phyloP scores from a whole-genome alignment of 192 early-diverging fungal genomes.

The Funneliformis geosporum region DNA sequence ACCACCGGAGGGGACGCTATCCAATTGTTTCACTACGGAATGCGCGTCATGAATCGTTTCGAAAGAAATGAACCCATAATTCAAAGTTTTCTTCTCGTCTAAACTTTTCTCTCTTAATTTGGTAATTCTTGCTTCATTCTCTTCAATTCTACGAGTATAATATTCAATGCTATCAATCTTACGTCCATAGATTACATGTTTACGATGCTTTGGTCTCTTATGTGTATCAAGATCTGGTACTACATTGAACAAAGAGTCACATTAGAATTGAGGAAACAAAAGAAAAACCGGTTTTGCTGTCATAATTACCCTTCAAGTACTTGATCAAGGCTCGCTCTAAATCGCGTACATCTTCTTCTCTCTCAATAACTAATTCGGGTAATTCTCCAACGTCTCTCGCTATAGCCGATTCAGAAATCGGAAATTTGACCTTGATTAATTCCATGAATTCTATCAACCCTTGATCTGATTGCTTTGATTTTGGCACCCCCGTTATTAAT shows the following conservation, averaged over 20 bases:
- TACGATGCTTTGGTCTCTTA: slow-evolving; percentile 44
- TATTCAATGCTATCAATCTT: slow-evolving; percentile 70
- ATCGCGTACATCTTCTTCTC: slow-evolving; percentile 61
- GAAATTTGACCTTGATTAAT: slow-evolving; percentile 43
- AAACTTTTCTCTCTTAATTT: slow-evolving; percentile 44
- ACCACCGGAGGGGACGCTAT: not conserved
- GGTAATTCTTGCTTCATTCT: slow-evolving; percentile 54
- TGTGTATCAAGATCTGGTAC: slow-evolving; percentile 38
- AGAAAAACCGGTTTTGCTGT: no score
- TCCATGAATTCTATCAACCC: slow-evolving; percentile 54
- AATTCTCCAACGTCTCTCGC: slow-evolving; percentile 66
- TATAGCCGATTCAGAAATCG: slow-evolving; percentile 59
- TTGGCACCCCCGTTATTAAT: slow-evolving; percentile 65
- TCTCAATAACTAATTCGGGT: slow-evolving; percentile 64
- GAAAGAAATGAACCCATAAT: slow-evolving; percentile 73
- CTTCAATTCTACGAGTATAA: slow-evolving; percentile 65
- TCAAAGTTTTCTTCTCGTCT: slow-evolving; percentile 54
- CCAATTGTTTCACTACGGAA: slow-evolving; percentile 46
- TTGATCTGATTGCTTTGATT: slow-evolving; percentile 55
- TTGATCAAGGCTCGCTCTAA: slow-evolving; percentile 64
- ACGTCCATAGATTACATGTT: slow-evolving; percentile 43
- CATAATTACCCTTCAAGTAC: slow-evolving; percentile 41
- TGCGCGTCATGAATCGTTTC: slow-evolving; percentile 53
- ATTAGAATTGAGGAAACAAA: no score
- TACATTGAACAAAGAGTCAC: not conserved